Base-by-base conservation (phyloP, 1,284 basidiomycete genomes). In the Ceratobasidium papillatum region DNA sequence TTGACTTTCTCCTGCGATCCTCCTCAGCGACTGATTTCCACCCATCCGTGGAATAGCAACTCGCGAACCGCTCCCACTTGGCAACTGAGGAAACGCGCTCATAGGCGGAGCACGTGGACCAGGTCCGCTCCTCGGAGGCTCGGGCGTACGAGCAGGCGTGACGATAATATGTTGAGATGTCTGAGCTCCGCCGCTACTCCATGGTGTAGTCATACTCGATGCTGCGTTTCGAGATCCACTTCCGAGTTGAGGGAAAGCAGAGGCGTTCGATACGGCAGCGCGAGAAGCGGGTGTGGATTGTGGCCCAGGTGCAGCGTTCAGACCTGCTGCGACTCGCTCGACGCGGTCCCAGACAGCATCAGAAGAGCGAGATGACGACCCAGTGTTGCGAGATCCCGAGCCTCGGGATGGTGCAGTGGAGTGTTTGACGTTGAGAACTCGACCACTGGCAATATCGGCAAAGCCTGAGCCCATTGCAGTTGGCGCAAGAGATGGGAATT, bases 271-370 rank as follows among this genome's bases (percentile, higher is more conserved):
- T 27, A 49, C 56, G 34, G 30, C 27, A 8, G 65, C 30, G 17
- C 49, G 47, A 14, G 65, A n/a, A 11, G 47, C 32, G 8, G 45
- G 17, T 9, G 32, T 38, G 19, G 51, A 4, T 56, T 68, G 65
- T 3, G 65, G 61, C 2, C 38, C 30, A n/a, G 65, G 30, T 17
- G 65, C 17, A 2, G n/a, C 36, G 14, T 51, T 38, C 14, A 65
- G 65, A 19, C 65, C 65, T 9, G 86, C 85, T 0, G 94, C 95
- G 0, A 94, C 95, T 72, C 89, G 89, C 25, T 94, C 95, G 49
- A 98, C 95, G 30, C 94, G 90, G 78, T 94, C 94, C 91, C 89
- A 95, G 0, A 98, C 88, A 75, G 90, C 87, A 62, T 88, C 84
- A 0, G 89, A 89, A 3, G 89, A 86, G 74, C 86, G 85, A n/a